Percentiles rank a stretch among this genome's conserved stretches.
These are phyloP conservation scores for Cystofilobasidium capitatum DNA, from an alignment of 768 basidiomycete species.

Conservation along the genomic window DNA sequence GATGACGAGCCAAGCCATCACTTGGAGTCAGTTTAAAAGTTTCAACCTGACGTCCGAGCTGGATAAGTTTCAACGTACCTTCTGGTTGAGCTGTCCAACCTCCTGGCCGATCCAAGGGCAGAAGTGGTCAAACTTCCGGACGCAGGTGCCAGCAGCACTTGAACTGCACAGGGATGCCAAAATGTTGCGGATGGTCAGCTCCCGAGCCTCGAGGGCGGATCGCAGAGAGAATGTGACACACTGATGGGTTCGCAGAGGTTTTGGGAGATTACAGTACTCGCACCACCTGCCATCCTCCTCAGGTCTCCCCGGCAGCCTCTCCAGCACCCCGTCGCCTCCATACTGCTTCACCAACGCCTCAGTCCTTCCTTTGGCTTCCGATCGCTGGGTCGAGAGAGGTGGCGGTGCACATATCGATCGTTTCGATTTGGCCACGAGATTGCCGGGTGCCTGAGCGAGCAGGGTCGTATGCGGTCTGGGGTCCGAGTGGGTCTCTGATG, in stretches of 20 bases:
- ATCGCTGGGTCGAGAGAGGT: not conserved
- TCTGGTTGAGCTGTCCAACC: constrained; percentile 19
- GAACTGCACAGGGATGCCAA: not conserved
- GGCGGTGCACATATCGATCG: not conserved
- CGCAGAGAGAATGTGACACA: not conserved
- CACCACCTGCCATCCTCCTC: constrained; percentile 17
- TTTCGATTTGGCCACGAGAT: not conserved
- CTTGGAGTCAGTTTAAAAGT: not conserved
- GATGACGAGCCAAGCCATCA: not conserved
- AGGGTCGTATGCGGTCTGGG: not conserved
- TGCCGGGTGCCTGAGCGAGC: not conserved
- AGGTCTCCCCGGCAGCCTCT: constrained; percentile 9
- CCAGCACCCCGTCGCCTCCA: not conserved
- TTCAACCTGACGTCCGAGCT: not conserved
- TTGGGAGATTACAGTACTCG: constrained; percentile 3
- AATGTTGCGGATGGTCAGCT: not conserved
- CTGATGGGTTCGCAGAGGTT: constrained; percentile 17
- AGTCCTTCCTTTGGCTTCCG: not conserved
- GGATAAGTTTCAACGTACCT: not conserved
- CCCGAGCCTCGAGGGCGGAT: no score
- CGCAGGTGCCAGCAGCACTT: not conserved
- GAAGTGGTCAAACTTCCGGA: constrained; percentile 4
- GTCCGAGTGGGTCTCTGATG: not conserved
- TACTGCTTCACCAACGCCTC: not conserved
- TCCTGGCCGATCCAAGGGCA: constrained; percentile 11